Conservation (phyloP, 257 asterid genomes). For the Nicotiana knightiana region DNA sequence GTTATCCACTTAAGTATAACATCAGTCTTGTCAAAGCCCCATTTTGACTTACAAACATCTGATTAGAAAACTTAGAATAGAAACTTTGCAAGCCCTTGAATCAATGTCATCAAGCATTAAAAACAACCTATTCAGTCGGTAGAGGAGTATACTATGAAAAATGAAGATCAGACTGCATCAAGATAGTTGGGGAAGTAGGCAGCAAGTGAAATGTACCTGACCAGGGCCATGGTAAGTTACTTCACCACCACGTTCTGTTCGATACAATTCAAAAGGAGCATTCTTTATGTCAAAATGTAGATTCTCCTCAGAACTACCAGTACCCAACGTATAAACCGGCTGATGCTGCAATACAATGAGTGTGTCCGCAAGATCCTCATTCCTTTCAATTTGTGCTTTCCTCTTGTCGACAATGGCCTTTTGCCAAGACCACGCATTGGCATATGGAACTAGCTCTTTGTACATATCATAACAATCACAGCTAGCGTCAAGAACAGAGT, state of each 20-base stretch:
- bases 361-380: slow-evolving; percentile 55
- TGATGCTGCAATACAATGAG: slow-evolving; percentile 73
- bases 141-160: neutral
- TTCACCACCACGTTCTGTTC: slow-evolving; percentile 94
- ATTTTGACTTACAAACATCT: neutral
- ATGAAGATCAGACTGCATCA: neutral
- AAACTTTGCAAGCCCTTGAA: neutral
- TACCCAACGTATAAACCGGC: slow-evolving; percentile 87
- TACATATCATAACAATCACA: slow-evolving; percentile 60
- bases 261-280: slow-evolving; percentile 57
- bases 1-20: neutral
- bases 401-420: slow-evolving; percentile 56
- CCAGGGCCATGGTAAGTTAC: slow-evolving; percentile 99
- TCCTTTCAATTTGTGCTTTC: slow-evolving; percentile 25
- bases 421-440: slow-evolving; percentile 88
- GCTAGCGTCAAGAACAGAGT: slow-evolving; percentile 20
- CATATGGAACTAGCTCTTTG: slow-evolving; percentile 63
- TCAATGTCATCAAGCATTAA: neutral
- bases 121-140: neutral
- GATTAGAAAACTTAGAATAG: neutral
- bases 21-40: neutral
- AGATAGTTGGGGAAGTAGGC: neutral
- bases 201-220: slow-evolving; percentile 44
- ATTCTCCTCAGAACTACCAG: slow-evolving; percentile 62
- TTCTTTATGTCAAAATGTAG: slow-evolving; percentile 53